Conservation (phyloP, 495 filamentous ascomycete genomes). For the Amorphotheca resinae region DNA sequence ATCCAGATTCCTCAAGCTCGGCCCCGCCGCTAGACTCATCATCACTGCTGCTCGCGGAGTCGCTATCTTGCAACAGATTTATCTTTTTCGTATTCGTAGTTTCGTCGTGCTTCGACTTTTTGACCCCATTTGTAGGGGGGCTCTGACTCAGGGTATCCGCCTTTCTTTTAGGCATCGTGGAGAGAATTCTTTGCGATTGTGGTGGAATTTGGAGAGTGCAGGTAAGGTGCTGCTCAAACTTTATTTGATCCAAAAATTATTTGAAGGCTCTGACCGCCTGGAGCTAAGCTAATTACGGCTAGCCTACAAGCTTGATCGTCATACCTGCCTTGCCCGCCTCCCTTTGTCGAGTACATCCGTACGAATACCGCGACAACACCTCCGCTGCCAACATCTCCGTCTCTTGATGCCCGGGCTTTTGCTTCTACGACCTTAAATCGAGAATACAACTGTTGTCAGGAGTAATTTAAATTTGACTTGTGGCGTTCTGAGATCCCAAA, state of each 20-base stretch:
- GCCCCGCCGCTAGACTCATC: constrained; percentile 45
- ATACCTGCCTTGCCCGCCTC: no score
- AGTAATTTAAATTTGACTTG: background rate
- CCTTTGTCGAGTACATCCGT: no score
- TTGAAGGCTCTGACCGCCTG: background rate
- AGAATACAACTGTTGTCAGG: background rate
- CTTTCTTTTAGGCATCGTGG: constrained; percentile 21
- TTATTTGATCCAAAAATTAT: background rate
- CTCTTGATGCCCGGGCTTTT: background rate
- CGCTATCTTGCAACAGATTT: constrained; percentile 27
- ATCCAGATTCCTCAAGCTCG: constrained; percentile 33
- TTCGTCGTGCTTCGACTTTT: constrained; percentile 17
- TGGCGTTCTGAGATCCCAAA: background rate
- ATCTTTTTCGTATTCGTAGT: background rate
- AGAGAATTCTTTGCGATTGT: constrained; percentile 2
- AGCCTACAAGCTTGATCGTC: background rate
- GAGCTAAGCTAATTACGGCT: background rate
- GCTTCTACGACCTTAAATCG: background rate
- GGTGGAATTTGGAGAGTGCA: background rate
- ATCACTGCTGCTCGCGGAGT: constrained; percentile 26
- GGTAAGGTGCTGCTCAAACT: no score
- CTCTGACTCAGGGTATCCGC: constrained; percentile 10
- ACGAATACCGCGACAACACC: no score
- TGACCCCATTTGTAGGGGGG: constrained; percentile 7
- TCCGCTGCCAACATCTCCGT: background rate